Evolutionary conservation across 441 rosid species (phyloP), one percentile per base, ranked within the genome.

Genomic region (Populus hybrid): DNA sequence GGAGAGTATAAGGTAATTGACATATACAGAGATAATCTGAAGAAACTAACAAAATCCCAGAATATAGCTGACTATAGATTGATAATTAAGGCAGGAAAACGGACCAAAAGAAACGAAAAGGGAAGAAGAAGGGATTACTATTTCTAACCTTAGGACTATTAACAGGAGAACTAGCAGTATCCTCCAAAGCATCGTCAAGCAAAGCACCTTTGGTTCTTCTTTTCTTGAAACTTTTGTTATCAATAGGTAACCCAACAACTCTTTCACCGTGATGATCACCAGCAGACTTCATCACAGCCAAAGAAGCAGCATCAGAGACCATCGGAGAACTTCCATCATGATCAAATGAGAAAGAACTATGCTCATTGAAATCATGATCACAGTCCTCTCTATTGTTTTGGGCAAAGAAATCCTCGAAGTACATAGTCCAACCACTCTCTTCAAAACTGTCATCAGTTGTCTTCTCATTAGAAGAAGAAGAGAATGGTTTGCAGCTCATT

Each of bases 401-500:
- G 19, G 81, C 78, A 35, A 74, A 82, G 75, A 77, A 79, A 42
- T 88, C 88, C 23, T 87, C 89, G 71, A 88, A 80, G 81, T 89
- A 89, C 86, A 66, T 84, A 67, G 91, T 87, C 93, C 93, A 89
- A 21, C 89, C 85, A 79, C 93, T 88, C 79, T 85, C 91, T 74
- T 85, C 86, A 34, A 10, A n/a, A 61, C 57, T 4, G 18, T 65
- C 64, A 24, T 19, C 65, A 64, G 67, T 79, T 64, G 75, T 82
- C 18, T 21, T 77, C 35, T 35, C 42, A 74, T 70, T 26, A 79
- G 68, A 71, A 74, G 79, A 76, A 70, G 69, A 69, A 35, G 78
- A 65, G 53, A 76, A 2, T 71, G 68, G 70, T 70, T 65, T 81
- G 59, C 82, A 76, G 65, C 77, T 78, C 75, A 70, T 74, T 36